Base-by-base conservation (phyloP, 371 early-diverging fungal species). In the Mucor irregularis region DNA sequence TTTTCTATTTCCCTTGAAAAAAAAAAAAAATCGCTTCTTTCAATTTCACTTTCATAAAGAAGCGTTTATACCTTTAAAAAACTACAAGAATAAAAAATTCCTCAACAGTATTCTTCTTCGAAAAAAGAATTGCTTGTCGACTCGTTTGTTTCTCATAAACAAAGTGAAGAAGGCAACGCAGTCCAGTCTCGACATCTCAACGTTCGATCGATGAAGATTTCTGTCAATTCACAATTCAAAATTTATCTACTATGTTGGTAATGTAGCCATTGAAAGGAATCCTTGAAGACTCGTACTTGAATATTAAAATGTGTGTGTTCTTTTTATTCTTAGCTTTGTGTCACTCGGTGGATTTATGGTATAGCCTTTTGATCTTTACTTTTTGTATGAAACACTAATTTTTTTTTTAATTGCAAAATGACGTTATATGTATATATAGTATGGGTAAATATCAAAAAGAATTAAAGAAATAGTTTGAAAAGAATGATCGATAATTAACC, bases 291-390 rank as follows among this genome's bases (percentile, higher is more conserved):
- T 30, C n/a, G n/a, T n/a, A n/a, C n/a, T n/a, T n/a, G n/a, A n/a
- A n/a, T n/a, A n/a, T n/a, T n/a, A n/a, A 19, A n/a, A 13, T 14
- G 19, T 19, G 25, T 33, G 1, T 35, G 11, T 3, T 40, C 6
- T 21, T 19, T 14, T 17, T 45, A 11, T 42, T 55, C 11, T 28
- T 50, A 42, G 63, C 34, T 69, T 74, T 72, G 78, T 74, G 17
- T 68, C 78, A 31, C 62, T 78, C 33, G 78, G 78, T 51, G 78
- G 78, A 30, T 69, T 74, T 35, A 67, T 78, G 74, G 78, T 74
- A 69, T 58, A 49, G 17, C 10, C 16, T 4, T 35, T n/a, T 49
- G 5, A 34, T 3, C 0, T 17, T 30, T 28, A 35, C 4, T 26
- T 49, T n/a, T n/a, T n/a, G n/a, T n/a, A n/a, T n/a, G n/a, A n/a